Evolutionary conservation across 805 yeast species (phyloP).

Genomic region (Limtongia smithiae): DNA sequence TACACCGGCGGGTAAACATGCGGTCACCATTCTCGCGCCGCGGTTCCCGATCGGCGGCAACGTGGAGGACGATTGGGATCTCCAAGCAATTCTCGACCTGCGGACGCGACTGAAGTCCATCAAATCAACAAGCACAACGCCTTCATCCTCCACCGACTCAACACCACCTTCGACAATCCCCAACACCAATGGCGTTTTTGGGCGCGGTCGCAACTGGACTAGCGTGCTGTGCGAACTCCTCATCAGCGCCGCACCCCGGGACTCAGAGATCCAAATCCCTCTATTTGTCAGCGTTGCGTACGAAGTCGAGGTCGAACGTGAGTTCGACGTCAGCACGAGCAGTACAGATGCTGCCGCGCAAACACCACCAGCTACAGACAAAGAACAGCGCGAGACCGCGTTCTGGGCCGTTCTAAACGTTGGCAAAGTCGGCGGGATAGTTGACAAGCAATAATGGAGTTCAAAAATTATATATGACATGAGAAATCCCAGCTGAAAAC

Average conservation of each 20-base stretch:
- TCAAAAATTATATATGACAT: too few species aligned
- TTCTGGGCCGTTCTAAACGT: slow-evolving; percentile 14
- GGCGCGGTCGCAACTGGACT: slow-evolving; percentile 24
- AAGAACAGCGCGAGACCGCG: slow-evolving; percentile 15
- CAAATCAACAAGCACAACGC: neutral
- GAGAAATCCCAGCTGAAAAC: too few species aligned
- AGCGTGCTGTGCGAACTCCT: slow-evolving; percentile 23
- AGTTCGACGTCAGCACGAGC: neutral
- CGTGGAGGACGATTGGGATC: slow-evolving; percentile 27
- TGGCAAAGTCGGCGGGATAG: slow-evolving; percentile 15
- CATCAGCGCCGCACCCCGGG: slow-evolving; percentile 3
- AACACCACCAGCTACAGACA: too few species aligned
- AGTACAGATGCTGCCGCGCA: too few species aligned
- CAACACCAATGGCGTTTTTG: slow-evolving; percentile 11
- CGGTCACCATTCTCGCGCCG: slow-evolving; percentile 20
- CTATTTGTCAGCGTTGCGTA: slow-evolving; percentile 23
- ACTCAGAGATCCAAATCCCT: slow-evolving; percentile 17
- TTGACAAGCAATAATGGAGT: too few species aligned
- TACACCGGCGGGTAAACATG: slow-evolving; percentile 16
- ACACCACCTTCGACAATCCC: neutral
- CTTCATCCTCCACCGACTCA: neutral
- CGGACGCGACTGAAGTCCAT: slow-evolving; percentile 2
- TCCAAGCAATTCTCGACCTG: slow-evolving; percentile 6
- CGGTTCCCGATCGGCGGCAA: slow-evolving; percentile 22
- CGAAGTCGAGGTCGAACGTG: slow-evolving; percentile 10